Evolutionary conservation across 2,329 filamentous ascomycete species (phyloP).

Genomic region (Diplodia sapinea): DNA sequence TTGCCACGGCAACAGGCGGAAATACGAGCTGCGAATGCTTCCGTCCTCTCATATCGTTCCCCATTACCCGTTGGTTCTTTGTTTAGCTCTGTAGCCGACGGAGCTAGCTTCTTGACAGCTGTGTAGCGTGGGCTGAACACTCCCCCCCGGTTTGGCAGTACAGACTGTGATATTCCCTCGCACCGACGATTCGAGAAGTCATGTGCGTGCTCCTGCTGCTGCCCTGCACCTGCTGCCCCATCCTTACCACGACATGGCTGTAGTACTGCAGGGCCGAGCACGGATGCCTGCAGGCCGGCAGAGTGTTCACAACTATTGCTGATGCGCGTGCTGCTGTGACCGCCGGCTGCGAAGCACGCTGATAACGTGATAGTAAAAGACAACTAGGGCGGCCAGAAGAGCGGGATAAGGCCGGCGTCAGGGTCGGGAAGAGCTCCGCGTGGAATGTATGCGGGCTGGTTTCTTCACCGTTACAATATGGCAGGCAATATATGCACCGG

Average conservation of each 20-base stretch:
- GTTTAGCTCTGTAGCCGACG: slow-evolving; percentile 4
- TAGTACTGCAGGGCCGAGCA: slow-evolving; percentile 9
- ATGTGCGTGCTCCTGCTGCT: slow-evolving; percentile 8
- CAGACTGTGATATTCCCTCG: neutral
- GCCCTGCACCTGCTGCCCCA: slow-evolving; percentile 15
- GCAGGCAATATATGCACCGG: slow-evolving; percentile 16
- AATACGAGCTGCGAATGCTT: slow-evolving; percentile 12
- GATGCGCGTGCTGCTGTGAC: slow-evolving; percentile 12
- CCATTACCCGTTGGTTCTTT: neutral
- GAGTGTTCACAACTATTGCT: slow-evolving; percentile 2
- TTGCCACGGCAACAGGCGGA: slow-evolving; percentile 26
- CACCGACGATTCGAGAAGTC: slow-evolving; percentile 12
- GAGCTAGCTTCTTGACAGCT: neutral
- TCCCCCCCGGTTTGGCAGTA: neutral
- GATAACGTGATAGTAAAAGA: neutral
- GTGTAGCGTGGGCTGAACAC: slow-evolving; percentile 17
- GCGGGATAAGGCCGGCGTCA: neutral
- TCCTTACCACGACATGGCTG: slow-evolving; percentile 1
- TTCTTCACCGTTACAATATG: neutral
- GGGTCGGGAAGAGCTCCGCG: slow-evolving; percentile 13
- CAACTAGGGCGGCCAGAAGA: neutral
- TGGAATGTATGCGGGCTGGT: neutral
- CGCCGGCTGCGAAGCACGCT: neutral
- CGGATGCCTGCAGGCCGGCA: slow-evolving; percentile 21
- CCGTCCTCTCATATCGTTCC: neutral